These are phyloP conservation scores for Dentipellis fragilis DNA, from an alignment of 768 basidiomycete species.

Conservation along the genomic window DNA sequence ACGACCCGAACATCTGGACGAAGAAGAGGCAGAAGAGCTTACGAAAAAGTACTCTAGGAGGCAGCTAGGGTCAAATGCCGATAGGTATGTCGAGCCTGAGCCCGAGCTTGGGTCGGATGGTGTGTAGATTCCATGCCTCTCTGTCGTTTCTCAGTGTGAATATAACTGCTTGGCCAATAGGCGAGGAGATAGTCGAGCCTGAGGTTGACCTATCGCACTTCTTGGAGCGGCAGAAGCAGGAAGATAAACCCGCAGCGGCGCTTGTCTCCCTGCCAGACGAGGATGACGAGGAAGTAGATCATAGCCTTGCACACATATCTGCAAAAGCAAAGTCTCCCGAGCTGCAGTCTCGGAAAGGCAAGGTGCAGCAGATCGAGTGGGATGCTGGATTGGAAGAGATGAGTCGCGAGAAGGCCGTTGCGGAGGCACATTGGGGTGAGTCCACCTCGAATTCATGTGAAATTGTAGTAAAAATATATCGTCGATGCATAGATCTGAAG, in stretches of 20 bases:
- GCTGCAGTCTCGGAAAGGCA: slow-evolving; percentile 45
- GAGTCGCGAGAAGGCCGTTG: slow-evolving; percentile 58
- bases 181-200: slow-evolving; percentile 57
- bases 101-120: slow-evolving; percentile 66
- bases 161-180: slow-evolving; percentile 15
- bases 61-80: slow-evolving; percentile 57
- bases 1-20: slow-evolving; percentile 24
- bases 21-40: slow-evolving; percentile 40
- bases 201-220: slow-evolving; percentile 66
- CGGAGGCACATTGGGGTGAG: slow-evolving; percentile 69
- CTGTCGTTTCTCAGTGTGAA: not conserved
- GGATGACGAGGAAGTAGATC: slow-evolving; percentile 50
- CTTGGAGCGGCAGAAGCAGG: slow-evolving; percentile 49
- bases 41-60: slow-evolving; percentile 45
- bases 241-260: slow-evolving; percentile 20
- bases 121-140: slow-evolving; percentile 14
- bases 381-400: slow-evolving; percentile 54
- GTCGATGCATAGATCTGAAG: not conserved
- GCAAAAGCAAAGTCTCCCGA: slow-evolving; percentile 13
- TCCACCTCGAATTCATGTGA: not conserved
- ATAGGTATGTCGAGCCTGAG: slow-evolving; percentile 64
- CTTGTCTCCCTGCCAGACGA: slow-evolving; percentile 18
- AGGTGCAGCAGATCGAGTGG: slow-evolving; percentile 57
- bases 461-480: not conserved
- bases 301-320: slow-evolving; percentile 42